A percentile compares a stretch with the other conserved stretches of the same genome.
phyloP scores from a whole-genome alignment of 2,329 filamentous ascomycete species.

The Aspergillus amoenus region DNA sequence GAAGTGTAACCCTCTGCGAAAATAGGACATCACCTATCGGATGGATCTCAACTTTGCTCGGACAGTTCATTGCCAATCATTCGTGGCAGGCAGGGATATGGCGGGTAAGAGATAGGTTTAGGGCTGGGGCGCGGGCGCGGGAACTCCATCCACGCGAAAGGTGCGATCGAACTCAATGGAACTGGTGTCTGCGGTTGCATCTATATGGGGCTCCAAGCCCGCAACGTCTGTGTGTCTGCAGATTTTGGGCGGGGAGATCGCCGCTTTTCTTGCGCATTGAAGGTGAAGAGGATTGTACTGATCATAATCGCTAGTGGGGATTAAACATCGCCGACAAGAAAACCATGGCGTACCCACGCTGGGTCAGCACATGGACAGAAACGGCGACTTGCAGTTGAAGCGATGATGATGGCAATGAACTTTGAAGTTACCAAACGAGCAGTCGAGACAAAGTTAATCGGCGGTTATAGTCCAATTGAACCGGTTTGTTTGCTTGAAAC shows the following conservation, averaged over 20 bases:
- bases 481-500: background rate
- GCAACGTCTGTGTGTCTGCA: conserved; percentile 2
- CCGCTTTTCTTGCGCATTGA: background rate
- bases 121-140: conserved; percentile 8
- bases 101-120: conserved; percentile 1
- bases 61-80: background rate
- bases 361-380: conserved; percentile 9
- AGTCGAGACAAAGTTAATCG: background rate
- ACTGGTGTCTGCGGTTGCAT: background rate
- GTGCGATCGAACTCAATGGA: background rate
- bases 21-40: background rate
- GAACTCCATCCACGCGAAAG: conserved; percentile 8
- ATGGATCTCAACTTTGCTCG: background rate
- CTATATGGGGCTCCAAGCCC: background rate
- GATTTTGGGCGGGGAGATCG: conserved; percentile 4
- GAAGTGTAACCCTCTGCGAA: background rate
- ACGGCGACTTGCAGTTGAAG: conserved; percentile 4
- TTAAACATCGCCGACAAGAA: background rate
- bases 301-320: conserved; percentile 4
- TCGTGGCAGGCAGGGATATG: conserved; percentile 1
- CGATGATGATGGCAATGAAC: background rate
- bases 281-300: background rate
- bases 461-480: conserved; percentile 3
- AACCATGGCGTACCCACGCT: background rate
- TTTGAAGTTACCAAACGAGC: background rate